These are phyloP conservation scores for Camelina laxa DNA, from an alignment of 345 rosid species.

Conservation along the genomic window DNA sequence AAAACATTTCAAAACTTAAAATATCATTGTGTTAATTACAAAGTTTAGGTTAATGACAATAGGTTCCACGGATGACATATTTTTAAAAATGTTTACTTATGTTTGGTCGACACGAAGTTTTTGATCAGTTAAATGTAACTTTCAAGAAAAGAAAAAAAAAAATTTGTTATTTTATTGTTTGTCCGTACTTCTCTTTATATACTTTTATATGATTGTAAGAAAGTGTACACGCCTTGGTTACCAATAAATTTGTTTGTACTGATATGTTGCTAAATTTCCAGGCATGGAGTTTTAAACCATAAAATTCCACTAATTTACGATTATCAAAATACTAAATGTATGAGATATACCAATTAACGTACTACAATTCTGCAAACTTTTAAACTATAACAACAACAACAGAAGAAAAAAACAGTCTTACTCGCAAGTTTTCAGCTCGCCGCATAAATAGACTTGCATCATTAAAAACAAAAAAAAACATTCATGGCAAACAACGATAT, in stretches of 20 bases:
- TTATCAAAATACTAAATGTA: background rate
- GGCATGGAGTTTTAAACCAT: background rate
- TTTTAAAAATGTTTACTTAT: background rate
- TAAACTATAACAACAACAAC: too few relatives aligned
- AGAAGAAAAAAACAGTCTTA: background rate
- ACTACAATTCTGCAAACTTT: background rate
- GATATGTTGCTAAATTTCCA: background rate
- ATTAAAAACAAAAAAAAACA: constrained; percentile 18
- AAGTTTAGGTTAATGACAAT: background rate
- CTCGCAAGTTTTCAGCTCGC: constrained; percentile 34
- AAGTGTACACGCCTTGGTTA: constrained; percentile 16
- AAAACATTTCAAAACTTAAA: constrained; percentile 10
- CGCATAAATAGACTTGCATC: constrained; percentile 44
- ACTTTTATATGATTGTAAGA: background rate
- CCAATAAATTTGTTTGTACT: constrained; percentile 1
- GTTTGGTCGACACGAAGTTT: constrained; percentile 22
- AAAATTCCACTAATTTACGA: background rate
- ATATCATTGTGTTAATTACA: background rate
- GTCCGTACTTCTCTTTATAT: constrained; percentile 13
- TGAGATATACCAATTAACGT: background rate
- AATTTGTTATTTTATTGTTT: background rate
- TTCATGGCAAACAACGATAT: constrained; percentile 41
- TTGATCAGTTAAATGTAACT: constrained; percentile 25
- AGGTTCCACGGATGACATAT: background rate
- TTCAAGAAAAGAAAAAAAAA: constrained; percentile 14